These are phyloP conservation scores for Saccharomyces hybrid DNA, from an alignment of 1,139 yeast species.

Conservation along the genomic window DNA sequence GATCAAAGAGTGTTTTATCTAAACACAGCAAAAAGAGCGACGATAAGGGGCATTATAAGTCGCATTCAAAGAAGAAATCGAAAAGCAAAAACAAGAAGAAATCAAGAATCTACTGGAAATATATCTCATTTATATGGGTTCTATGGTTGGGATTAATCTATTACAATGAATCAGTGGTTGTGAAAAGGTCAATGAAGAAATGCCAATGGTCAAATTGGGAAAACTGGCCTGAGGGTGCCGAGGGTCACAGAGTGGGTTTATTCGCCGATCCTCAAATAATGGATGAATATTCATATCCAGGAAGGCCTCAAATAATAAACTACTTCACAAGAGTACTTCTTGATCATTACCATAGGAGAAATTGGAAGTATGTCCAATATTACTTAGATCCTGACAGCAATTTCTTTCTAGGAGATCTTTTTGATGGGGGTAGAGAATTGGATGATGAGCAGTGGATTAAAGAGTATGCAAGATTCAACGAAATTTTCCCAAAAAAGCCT, in stretches of 20 bases:
- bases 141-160: slow-evolving; percentile 47
- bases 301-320: slow-evolving; percentile 42
- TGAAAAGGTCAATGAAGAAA: slow-evolving; percentile 38
- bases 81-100: not conserved
- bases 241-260: slow-evolving; percentile 58
- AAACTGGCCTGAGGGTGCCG: slow-evolving; percentile 36
- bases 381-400: slow-evolving; percentile 66
- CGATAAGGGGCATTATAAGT: not conserved
- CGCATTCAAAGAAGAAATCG: not conserved
- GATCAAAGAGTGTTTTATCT: not conserved
- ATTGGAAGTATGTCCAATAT: slow-evolving; percentile 57
- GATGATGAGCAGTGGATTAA: slow-evolving; percentile 56
- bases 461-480: slow-evolving; percentile 64
- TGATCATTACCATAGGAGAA: slow-evolving; percentile 74
- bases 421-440: slow-evolving; percentile 96
- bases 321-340: slow-evolving; percentile 39
- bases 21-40: not conserved
- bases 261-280: slow-evolving; percentile 92
- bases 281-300: slow-evolving; percentile 66
- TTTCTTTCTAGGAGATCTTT: slow-evolving; percentile 80
- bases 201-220: slow-evolving; percentile 70
- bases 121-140: slow-evolving; percentile 9
- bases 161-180: slow-evolving; percentile 56
- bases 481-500: slow-evolving; percentile 48
- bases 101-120: slow-evolving; percentile 22